Base-by-base conservation (phyloP, 805 yeast species). In the Kluyveromyces dobzhanskii region DNA sequence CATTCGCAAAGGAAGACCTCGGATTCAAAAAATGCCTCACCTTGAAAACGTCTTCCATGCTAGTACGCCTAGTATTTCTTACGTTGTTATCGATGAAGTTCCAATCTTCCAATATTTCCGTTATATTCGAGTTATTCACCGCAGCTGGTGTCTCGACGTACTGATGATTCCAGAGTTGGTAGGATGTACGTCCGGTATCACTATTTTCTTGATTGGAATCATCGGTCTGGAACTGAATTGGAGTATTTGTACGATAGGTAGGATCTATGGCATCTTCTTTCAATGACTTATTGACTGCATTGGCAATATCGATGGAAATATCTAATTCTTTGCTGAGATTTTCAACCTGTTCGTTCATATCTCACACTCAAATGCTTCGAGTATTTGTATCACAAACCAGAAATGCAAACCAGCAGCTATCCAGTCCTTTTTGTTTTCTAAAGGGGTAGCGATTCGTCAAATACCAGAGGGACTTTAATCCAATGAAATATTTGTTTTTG, bases 241-340 rank as follows among this genome's bases (percentile, higher is more conserved):
- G 37, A 14, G 37, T 34, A 12, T 24, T 34, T 7, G 37, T n/a
- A 13, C 37, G 10, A 16, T 24, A 16, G 11, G 29, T 17, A 6
- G 37, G 37, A 24, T 24, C 37, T 11, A 24, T 11, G 14, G n/a
- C 21, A 12, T 13, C 59, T 17, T 86, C 80, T 63, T 77, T 74
- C 55, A 59, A 60, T 32, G 82, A 81, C 53, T 86, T 84, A 59
- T 69, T 80, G 3, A 56, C 59, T 32, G 88, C 77, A 16, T 86
- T 79, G 64, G 74, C 69, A 32, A 84, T 80, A 57, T 59, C 86
- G 47, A 49, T 85, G 32, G 95, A 85, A 62, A 71, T 44, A 75
- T 81, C 26, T 65, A 68, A 18, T 82, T 80, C 57, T 21, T 23
- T 24, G 13, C 21, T 34, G 14, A 34, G 21, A 13, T 24, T 17